phyloP scores from a whole-genome alignment of 805 yeast genomes.

The Barnettozyma vustinii region DNA sequence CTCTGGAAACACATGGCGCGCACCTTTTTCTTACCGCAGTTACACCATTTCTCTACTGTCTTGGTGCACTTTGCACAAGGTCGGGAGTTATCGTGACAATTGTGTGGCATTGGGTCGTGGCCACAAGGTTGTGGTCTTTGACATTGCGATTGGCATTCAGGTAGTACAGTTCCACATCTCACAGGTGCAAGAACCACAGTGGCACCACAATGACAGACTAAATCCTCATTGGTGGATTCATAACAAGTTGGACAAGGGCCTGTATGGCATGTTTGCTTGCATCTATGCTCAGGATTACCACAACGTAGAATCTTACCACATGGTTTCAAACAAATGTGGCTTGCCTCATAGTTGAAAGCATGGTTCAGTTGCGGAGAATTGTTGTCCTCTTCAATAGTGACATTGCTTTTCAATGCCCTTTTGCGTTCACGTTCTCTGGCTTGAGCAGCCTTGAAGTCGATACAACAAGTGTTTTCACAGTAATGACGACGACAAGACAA shows the following conservation, averaged over 20 bases:
- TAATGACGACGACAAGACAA: slow-evolving; percentile 79
- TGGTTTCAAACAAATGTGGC: slow-evolving; percentile 63
- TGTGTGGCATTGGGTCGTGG: slow-evolving; percentile 62
- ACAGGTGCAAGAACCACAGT: slow-evolving; percentile 79
- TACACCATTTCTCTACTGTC: slow-evolving; percentile 50
- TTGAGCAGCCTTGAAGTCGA: slow-evolving; percentile 54
- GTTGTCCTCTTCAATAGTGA: slow-evolving; percentile 24
- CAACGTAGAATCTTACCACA: slow-evolving; percentile 64
- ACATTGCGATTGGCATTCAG: slow-evolving; percentile 65
- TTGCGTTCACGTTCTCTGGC: slow-evolving; percentile 40
- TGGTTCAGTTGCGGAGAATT: slow-evolving; percentile 34
- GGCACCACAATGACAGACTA: slow-evolving; percentile 74
- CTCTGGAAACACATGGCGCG: slow-evolving; percentile 66
- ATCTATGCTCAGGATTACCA: slow-evolving; percentile 51
- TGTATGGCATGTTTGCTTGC: slow-evolving; percentile 67
- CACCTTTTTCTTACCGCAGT: slow-evolving; percentile 53
- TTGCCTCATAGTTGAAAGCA: slow-evolving; percentile 58
- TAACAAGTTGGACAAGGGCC: slow-evolving; percentile 80
- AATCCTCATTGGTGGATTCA: slow-evolving; percentile 74
- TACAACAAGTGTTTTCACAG: slow-evolving; percentile 67
- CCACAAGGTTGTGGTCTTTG: slow-evolving; percentile 56
- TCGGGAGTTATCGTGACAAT: slow-evolving; percentile 63
- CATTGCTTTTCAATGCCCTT: slow-evolving; percentile 41
- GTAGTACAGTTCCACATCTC: slow-evolving; percentile 70
- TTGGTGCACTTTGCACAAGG: slow-evolving; percentile 76